Conservation (phyloP, 257 asterid species). For the Thymus mandschuricus region DNA sequence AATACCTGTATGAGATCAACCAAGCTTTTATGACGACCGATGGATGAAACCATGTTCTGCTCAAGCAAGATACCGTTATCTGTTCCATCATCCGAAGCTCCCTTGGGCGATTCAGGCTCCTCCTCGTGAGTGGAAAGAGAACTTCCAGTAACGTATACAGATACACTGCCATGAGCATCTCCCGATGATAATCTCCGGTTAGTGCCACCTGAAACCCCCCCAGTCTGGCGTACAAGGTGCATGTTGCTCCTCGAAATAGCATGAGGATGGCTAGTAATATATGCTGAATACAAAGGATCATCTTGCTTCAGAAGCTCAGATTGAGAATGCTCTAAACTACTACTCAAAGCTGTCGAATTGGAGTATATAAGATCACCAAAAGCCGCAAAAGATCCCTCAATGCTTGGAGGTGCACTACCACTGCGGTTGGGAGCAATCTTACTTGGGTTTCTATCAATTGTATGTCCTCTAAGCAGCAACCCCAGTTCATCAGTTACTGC, state of each 20-base stretch:
- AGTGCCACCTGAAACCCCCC: slow-evolving; percentile 43
- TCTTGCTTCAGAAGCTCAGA: slow-evolving; percentile 44
- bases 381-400: slow-evolving; percentile 75
- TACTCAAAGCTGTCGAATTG: slow-evolving; percentile 35
- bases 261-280: slow-evolving; percentile 49
- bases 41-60: slow-evolving; percentile 40
- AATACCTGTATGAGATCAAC: slow-evolving; percentile 80
- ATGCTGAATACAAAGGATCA: slow-evolving; percentile 46
- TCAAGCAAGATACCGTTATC: slow-evolving; percentile 39
- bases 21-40: slow-evolving; percentile 68
- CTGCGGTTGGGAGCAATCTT: slow-evolving; percentile 65
- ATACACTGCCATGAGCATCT: slow-evolving; percentile 44
- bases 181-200: slow-evolving; percentile 49
- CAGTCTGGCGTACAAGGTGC: slow-evolving; percentile 43
- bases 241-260: slow-evolving; percentile 43
- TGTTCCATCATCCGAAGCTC: slow-evolving; percentile 45
- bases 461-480: slow-evolving; percentile 58
- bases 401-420: slow-evolving; percentile 95
- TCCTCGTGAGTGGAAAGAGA: slow-evolving; percentile 78
- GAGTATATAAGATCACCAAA: slow-evolving; percentile 44
- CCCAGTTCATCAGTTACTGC: slow-evolving; percentile 71
- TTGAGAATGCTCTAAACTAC: slow-evolving; percentile 33
- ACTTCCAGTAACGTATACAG: slow-evolving; percentile 44
- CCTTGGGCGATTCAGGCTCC: slow-evolving; percentile 67
- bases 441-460: slow-evolving; percentile 46